These are phyloP conservation scores for Xylaria digitata DNA, from an alignment of 2,329 filamentous ascomycete genomes.

Conservation along the genomic window DNA sequence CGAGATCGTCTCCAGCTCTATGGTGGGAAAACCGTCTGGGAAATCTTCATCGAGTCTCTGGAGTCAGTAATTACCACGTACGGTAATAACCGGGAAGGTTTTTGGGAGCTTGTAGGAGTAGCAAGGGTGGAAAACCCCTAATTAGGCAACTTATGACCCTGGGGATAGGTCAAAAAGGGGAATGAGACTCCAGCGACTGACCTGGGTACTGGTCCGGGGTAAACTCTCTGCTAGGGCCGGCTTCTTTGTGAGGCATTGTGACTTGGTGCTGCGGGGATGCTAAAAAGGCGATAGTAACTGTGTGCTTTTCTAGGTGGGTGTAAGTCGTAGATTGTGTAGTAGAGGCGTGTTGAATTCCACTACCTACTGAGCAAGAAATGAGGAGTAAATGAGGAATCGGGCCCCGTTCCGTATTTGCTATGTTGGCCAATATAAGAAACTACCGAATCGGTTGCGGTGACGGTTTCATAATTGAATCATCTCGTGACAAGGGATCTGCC, in stretches of 20 bases:
- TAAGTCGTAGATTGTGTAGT: not conserved
- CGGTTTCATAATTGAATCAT: not conserved
- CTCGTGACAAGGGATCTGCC: not conserved
- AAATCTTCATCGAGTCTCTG: conserved; percentile 34
- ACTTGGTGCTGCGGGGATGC: not conserved
- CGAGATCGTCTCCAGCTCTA: conserved; percentile 47
- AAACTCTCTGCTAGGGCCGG: conserved; percentile 38
- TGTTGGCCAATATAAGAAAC: conserved; percentile 3
- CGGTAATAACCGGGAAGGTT: no score
- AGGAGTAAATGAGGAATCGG: not conserved
- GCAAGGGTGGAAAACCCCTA: no score
- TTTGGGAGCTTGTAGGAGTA: no score
- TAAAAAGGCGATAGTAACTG: not conserved
- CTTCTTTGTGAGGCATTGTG: conserved; percentile 46
- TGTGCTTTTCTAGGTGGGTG: not conserved
- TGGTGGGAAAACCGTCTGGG: conserved; percentile 45
- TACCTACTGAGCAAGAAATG: not conserved
- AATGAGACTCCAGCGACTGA: no score
- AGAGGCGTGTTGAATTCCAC: not conserved
- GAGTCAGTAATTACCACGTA: no score
- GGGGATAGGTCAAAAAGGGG: no score
- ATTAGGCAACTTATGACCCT: no score
- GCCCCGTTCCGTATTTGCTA: no score
- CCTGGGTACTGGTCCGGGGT: conserved; percentile 43
- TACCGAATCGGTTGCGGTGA: not conserved